Conservation (phyloP, 768 basidiomycete genomes). For the Suillus spraguei region DNA sequence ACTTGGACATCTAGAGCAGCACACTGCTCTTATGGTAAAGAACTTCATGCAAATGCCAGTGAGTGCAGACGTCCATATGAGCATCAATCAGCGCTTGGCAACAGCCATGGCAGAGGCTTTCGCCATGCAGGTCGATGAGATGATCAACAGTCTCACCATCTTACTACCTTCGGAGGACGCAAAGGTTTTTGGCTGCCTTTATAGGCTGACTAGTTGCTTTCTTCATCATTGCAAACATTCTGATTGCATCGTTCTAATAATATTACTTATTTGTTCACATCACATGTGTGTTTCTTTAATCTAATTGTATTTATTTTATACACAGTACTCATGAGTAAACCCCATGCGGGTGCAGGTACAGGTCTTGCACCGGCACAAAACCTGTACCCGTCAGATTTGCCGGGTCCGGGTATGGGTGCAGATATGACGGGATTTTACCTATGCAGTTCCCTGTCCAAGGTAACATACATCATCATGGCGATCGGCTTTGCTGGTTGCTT, state of each 20-base stretch:
- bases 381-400: too few species aligned
- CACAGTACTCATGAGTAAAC: too few species aligned
- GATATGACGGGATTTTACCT: too few species aligned
- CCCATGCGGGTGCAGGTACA: too few species aligned
- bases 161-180: slow-evolving; percentile 23
- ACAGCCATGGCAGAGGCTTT: slow-evolving; percentile 71
- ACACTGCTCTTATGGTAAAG: too few species aligned
- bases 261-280: slow-evolving; percentile 32
- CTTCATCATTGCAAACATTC: background rate
- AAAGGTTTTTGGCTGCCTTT: slow-evolving; percentile 22
- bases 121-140: slow-evolving; percentile 52
- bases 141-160: slow-evolving; percentile 39
- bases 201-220: slow-evolving; percentile 30
- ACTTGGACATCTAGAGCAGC: slow-evolving; percentile 48
- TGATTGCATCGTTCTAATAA: slow-evolving; percentile 33
- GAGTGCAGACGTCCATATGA: slow-evolving; percentile 38
- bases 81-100: slow-evolving; percentile 54
- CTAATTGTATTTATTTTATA: too few species aligned
- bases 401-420: too few species aligned
- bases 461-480: too few species aligned
- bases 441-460: too few species aligned
- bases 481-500: too few species aligned
- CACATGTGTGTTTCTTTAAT: too few species aligned
- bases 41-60: slow-evolving; percentile 42
- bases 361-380: too few species aligned